phyloP scores from a whole-genome alignment of 1,284 basidiomycete genomes.

The Meira miltonrushii region DNA sequence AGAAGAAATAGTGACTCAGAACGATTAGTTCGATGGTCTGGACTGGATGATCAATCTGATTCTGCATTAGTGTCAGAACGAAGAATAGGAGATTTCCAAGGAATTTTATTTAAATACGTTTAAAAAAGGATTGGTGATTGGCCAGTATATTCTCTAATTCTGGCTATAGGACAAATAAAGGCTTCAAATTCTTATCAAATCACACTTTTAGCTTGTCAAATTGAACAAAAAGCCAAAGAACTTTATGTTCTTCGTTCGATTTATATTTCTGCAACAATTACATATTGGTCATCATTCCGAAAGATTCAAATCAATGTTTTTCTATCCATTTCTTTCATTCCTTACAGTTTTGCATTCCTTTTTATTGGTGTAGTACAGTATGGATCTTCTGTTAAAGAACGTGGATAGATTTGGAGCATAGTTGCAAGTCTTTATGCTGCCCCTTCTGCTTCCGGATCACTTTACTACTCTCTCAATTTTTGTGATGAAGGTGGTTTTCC shows the following conservation, averaged over 20 bases:
- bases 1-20: background rate
- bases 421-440: background rate
- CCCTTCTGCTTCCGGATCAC: slow-evolving; percentile 1
- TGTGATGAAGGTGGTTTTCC: background rate
- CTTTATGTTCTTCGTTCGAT: background rate
- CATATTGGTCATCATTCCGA: background rate
- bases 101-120: no score
- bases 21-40: background rate
- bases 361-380: background rate
- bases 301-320: background rate
- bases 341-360: background rate
- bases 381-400: background rate
- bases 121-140: background rate
- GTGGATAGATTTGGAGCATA: background rate
- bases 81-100: no score
- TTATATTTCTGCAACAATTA: background rate
- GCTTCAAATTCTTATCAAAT: slow-evolving; percentile 1
- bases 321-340: background rate
- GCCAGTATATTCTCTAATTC: background rate
- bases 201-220: background rate
- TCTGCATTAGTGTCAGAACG: no score
- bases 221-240: background rate
- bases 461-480: slow-evolving; percentile 1
- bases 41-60: background rate
- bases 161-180: background rate